Evolutionary conservation across 179 eudicot genomes (phyloP).

Genomic region (Camellia oleifera): DNA sequence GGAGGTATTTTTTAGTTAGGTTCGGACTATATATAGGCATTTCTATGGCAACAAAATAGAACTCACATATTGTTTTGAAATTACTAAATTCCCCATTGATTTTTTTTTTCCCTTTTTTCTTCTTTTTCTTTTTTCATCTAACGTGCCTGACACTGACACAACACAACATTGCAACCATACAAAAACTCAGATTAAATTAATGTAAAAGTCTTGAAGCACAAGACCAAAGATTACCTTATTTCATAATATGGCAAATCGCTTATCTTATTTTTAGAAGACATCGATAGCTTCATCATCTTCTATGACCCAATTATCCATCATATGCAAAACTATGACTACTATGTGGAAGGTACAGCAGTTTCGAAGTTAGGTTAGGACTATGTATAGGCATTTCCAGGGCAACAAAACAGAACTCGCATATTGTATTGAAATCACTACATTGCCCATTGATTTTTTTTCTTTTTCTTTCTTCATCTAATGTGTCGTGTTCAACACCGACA

Average conservation of each 20-base stretch:
- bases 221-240: not conserved
- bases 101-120: no score
- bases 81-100: no score
- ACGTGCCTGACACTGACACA: no score
- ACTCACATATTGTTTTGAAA: no score
- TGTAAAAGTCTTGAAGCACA: not conserved
- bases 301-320: slow-evolving; percentile 2
- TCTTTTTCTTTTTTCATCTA: no score
- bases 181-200: no score
- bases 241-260: slow-evolving; percentile 8
- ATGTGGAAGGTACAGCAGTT: not conserved
- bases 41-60: no score
- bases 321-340: not conserved
- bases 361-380: not conserved
- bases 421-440: not conserved
- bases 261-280: slow-evolving; percentile 4
- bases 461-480: no score
- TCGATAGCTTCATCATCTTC: not conserved
- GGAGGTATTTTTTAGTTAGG: no score
- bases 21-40: no score
- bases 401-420: not conserved
- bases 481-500: no score
- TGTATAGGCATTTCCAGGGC: not conserved
- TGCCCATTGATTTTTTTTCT: not conserved
- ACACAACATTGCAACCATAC: no score